These are phyloP conservation scores for Lachnum nothofagi DNA, from an alignment of 2,329 filamentous ascomycete genomes.

Conservation along the genomic window DNA sequence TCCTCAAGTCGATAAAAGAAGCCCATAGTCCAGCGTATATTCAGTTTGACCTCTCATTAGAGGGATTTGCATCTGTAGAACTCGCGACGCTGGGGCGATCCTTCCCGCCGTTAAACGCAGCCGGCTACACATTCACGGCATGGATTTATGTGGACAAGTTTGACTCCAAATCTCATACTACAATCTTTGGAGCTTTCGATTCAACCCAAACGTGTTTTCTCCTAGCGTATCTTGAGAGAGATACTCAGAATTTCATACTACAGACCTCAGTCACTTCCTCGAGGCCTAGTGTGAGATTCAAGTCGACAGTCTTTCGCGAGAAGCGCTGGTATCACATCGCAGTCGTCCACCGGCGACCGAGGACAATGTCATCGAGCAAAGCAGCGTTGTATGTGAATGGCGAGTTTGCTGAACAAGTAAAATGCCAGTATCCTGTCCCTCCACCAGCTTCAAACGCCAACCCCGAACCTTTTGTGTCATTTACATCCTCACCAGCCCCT, in stretches of 20 bases:
- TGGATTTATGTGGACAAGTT: slow-evolving; percentile 89
- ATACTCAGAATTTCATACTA: slow-evolving; percentile 88
- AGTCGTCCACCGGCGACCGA: slow-evolving; percentile 75
- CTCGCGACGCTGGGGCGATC: slow-evolving; percentile 75
- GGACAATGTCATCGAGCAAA: slow-evolving; percentile 69
- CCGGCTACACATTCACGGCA: slow-evolving; percentile 82
- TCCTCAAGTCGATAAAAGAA: slow-evolving; percentile 66
- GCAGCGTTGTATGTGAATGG: slow-evolving; percentile 88
- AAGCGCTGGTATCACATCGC: slow-evolving; percentile 90
- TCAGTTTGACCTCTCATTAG: slow-evolving; percentile 84
- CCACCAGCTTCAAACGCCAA: slow-evolving; percentile 61
- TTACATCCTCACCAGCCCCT: slow-evolving; percentile 55
- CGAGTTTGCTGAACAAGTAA: slow-evolving; percentile 87
- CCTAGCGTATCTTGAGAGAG: slow-evolving; percentile 86
- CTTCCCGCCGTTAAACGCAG: slow-evolving; percentile 70
- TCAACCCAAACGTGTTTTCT: slow-evolving; percentile 88
- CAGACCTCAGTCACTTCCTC: slow-evolving; percentile 88
- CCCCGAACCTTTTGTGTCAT: slow-evolving; percentile 65
- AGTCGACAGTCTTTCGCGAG: slow-evolving; percentile 69
- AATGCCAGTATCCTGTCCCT: slow-evolving; percentile 77
- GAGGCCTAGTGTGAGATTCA: slow-evolving; percentile 89
- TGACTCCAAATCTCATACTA: slow-evolving; percentile 81
- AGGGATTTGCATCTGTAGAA: slow-evolving; percentile 87
- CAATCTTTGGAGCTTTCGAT: slow-evolving; percentile 93
- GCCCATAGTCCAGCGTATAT: slow-evolving; percentile 79